These are phyloP conservation scores for Alternaria gansuensis DNA, from an alignment of 2,329 filamentous ascomycete species.

Conservation along the genomic window DNA sequence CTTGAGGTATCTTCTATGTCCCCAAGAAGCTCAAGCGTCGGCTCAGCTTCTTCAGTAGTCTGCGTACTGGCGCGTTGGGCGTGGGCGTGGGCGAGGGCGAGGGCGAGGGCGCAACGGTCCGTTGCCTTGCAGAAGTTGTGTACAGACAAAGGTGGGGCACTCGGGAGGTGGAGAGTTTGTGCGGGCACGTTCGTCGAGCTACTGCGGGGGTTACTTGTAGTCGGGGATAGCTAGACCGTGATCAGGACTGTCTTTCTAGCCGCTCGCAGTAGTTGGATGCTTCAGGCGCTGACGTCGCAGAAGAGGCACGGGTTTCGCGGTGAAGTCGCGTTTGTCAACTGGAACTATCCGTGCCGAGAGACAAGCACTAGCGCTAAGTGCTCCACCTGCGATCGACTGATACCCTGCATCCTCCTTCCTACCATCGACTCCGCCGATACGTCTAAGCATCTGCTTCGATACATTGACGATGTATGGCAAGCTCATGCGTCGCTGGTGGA, in stretches of 20 bases:
- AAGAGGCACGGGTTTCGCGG: conserved; percentile 35
- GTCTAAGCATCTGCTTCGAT: background rate
- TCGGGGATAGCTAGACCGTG: conserved; percentile 16
- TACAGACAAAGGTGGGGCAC: conserved; percentile 50
- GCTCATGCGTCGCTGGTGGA: background rate
- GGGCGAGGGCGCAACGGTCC: conserved; percentile 34
- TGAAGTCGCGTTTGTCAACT: conserved; percentile 33
- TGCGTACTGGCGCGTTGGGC: conserved; percentile 23
- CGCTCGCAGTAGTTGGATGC: conserved; percentile 31
- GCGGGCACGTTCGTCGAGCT: conserved; percentile 34
- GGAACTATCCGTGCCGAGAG: conserved; percentile 30
- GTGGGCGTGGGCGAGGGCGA: conserved; percentile 9
- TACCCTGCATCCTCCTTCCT: conserved; percentile 12
- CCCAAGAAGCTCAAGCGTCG: conserved; percentile 31
- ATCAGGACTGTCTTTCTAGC: conserved; percentile 33
- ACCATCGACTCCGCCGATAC: background rate
- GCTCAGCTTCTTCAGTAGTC: conserved; percentile 15
- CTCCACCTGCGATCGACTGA: conserved; percentile 16
- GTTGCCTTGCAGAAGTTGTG: conserved; percentile 42
- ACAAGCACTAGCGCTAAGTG: conserved; percentile 24
- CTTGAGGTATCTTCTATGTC: conserved; percentile 31
- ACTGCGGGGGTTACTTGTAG: conserved; percentile 13
- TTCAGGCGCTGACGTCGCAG: conserved; percentile 31
- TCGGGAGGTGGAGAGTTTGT: conserved; percentile 30
- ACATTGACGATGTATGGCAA: background rate